Evolutionary conservation across 2,329 filamentous ascomycete species (phyloP), one percentile per base, ranked within the genome.

Genomic region (Epicoccum sorghinum): DNA sequence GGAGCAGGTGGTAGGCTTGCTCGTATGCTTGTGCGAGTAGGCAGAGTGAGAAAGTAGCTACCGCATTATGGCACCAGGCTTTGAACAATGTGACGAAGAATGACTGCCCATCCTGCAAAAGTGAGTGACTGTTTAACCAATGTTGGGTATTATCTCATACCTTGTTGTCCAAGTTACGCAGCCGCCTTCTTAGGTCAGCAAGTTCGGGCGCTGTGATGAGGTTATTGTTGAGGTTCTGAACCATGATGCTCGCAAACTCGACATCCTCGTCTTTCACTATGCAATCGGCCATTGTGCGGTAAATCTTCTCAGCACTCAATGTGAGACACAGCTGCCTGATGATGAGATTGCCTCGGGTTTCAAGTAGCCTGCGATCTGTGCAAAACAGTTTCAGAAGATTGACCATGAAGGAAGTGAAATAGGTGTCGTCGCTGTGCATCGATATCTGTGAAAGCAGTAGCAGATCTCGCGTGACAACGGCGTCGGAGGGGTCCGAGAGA

Each of bases 191-290:
- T 59, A 99, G 81, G 65, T 98, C 96, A 1, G 91, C 87, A 27
- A 99, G 80, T 75, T 99, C 93, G 0, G 96, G 95, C 0, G 96
- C 95, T 1, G 96, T 99, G 62, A 99, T 97, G 49, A 99, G 86
- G 67, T 99, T 99, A 75, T 99, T 99, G 78, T 99, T 99, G 47
- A 99, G 82, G 68, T 98, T 98, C 74, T 99, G 95, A 27, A 99
- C 92, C 95, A 99, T 99, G 66, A 99, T 98, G 71, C 93, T 97
- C 13, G 95, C 93, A 75, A 99, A 99, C 73, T 99, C 96, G 37
- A 99, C 86, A 71, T 99, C 95, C 77, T 98, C 95, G 74, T 99
- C 95, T 70, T 93, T 96, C 74, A 98, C 95, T 8, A 99, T 89
- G 64, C 95, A 97, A 66, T 99, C 95, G 24, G 95, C 96, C 60